Conservation (phyloP, 2,329 filamentous ascomycete genomes). For the Aureobasidium musti region DNA sequence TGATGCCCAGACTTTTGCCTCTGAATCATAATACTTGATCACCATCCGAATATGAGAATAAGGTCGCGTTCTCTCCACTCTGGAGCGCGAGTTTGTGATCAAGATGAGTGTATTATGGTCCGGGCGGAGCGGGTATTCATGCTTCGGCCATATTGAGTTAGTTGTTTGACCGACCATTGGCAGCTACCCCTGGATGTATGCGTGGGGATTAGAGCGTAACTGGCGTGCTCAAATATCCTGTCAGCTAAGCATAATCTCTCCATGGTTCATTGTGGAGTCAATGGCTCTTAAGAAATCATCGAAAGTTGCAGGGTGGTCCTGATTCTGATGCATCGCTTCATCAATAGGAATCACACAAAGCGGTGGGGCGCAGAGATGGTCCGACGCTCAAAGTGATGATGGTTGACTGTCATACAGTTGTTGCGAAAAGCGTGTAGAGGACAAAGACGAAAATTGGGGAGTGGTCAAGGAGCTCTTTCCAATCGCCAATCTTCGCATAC, state of each 20-base stretch:
- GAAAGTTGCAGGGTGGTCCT: neutral
- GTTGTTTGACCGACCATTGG: conserved; percentile 3
- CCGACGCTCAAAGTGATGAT: neutral
- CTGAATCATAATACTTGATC: neutral
- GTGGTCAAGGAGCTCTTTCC: neutral
- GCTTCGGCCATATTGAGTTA: conserved; percentile 20
- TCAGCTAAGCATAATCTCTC: neutral
- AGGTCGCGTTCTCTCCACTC: neutral
- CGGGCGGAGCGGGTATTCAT: neutral
- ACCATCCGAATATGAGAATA: neutral
- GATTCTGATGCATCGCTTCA: neutral
- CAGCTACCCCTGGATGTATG: neutral
- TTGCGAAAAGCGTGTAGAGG: neutral
- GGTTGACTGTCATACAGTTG: neutral
- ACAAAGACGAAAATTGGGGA: neutral
- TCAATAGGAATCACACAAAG: neutral
- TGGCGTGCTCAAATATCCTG: neutral
- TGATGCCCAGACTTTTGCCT: neutral
- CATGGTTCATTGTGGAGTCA: neutral
- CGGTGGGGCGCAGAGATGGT: neutral
- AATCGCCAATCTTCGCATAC: neutral
- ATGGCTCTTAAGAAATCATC: neutral
- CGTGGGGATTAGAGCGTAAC: conserved; percentile 3
- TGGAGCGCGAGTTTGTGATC: neutral
- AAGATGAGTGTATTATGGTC: neutral